Conservation (phyloP, 352 stramenopile species). For the Pythium vanterpoolii region DNA sequence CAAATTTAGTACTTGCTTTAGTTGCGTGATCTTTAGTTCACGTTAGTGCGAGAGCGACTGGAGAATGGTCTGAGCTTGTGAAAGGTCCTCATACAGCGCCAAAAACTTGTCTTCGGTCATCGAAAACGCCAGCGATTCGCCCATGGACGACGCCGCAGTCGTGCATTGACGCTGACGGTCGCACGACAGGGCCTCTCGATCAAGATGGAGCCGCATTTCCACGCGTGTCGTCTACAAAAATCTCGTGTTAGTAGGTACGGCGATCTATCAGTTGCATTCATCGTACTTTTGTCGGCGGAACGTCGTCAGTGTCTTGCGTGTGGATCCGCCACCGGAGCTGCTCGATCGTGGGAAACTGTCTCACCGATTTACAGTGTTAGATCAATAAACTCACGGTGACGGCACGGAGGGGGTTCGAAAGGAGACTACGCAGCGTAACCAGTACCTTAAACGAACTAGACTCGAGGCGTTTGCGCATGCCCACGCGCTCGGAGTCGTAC, state of each 20-base stretch:
- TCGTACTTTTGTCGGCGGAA: not conserved
- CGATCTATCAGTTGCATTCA: not conserved
- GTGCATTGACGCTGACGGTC: not conserved
- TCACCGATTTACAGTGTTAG: not conserved
- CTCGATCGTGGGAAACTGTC: conserved; percentile 20
- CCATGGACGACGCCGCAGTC: not conserved
- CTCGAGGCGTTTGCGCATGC: conserved; percentile 35
- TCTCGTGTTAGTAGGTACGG: not conserved
- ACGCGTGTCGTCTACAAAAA: not conserved
- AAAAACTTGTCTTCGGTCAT: conserved; percentile 24
- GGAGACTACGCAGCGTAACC: not conserved
- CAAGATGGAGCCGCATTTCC: conserved; percentile 17
- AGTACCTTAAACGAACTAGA: conserved; percentile 34
- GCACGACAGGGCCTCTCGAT: not conserved
- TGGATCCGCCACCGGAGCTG: conserved; percentile 17
- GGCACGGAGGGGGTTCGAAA: no score
- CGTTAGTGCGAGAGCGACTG: conserved; percentile 13
- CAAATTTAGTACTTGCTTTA: no score
- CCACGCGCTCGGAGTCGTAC: conserved; percentile 26
- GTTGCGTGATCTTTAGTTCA: not conserved
- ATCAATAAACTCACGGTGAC: no score
- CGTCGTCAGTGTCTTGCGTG: not conserved
- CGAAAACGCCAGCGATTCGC: not conserved
- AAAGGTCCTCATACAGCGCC: conserved; percentile 20
- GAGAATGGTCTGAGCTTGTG: conserved; percentile 10